Conservation (phyloP, 352 stramenopile genomes). For the Globisporangium paddicum region DNA sequence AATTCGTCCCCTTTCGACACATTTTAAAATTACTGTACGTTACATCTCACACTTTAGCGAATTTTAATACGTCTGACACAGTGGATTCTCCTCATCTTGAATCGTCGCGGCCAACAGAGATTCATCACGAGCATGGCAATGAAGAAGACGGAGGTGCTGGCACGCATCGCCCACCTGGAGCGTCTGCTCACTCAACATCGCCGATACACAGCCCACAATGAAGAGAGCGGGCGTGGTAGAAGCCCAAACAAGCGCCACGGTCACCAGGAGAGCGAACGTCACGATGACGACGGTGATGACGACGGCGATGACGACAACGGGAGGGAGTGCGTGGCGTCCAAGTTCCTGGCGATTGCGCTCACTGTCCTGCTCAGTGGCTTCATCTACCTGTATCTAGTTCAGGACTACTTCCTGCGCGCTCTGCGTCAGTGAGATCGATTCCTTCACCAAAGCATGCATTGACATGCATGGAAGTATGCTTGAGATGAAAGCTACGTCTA, state of each 20-base stretch:
- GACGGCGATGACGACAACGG: slow-evolving; percentile 13
- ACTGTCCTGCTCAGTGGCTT: slow-evolving; percentile 35
- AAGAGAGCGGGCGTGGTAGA: neutral
- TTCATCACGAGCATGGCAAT: neutral
- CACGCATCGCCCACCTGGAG: slow-evolving; percentile 5
- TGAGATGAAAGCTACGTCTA: neutral
- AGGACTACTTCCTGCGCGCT: slow-evolving; percentile 5
- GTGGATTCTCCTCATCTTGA: neutral
- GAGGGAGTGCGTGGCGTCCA: slow-evolving; percentile 43
- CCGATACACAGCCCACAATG: neutral
- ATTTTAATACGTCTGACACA: too few species aligned
- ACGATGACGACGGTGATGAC: too few species aligned
- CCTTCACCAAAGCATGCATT: neutral
- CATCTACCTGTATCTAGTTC: slow-evolving; percentile 40
- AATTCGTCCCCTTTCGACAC: neutral
- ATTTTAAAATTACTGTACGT: neutral
- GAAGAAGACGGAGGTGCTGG: slow-evolving; percentile 4
- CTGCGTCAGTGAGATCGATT: neutral
- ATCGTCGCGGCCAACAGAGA: neutral
- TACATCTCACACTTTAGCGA: too few species aligned
- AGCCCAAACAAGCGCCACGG: neutral
- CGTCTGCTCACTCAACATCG: neutral
- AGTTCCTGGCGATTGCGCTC: slow-evolving; percentile 31
- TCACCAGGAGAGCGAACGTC: neutral
- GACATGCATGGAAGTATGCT: too few species aligned